phyloP scores from a whole-genome alignment of 371 early-diverging fungal species.

The Chytridiales sp. region DNA sequence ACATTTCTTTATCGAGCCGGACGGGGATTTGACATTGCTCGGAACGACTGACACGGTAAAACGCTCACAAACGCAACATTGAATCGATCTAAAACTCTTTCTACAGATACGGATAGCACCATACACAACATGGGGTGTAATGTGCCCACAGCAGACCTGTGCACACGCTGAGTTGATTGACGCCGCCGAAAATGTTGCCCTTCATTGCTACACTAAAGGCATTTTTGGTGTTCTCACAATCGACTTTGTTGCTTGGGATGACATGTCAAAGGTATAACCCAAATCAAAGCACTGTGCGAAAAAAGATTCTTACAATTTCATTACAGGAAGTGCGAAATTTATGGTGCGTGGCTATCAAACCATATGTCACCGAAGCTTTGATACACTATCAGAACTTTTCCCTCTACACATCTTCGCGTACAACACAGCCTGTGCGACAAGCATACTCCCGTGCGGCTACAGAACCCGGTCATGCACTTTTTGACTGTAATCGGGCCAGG shows the following conservation, averaged over 20 bases:
- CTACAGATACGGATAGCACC: constrained; percentile 5
- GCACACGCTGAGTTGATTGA: constrained; percentile 2
- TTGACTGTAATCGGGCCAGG: constrained; percentile 11
- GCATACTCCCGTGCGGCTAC: neutral
- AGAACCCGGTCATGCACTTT: neutral
- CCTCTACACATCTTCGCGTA: neutral
- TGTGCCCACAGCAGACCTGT: constrained; percentile 15
- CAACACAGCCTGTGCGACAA: constrained; percentile 8
- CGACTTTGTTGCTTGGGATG: constrained; percentile 18
- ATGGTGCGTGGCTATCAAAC: constrained; percentile 16
- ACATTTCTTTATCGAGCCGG: constrained; percentile 11
- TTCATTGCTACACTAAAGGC: neutral
- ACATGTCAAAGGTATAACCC: constrained; percentile 1
- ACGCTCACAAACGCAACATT: too few species aligned
- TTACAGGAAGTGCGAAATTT: constrained; percentile 4
- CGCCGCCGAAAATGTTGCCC: constrained; percentile 3
- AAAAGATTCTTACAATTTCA: neutral
- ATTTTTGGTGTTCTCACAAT: constrained; percentile 13
- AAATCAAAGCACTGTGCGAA: neutral
- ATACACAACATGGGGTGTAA: constrained; percentile 11
- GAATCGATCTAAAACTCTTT: neutral
- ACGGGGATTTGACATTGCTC: neutral
- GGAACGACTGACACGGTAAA: constrained; percentile 8
- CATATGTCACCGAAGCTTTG: constrained; percentile 6
- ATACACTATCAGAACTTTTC: constrained; percentile 7